Conservation (phyloP, 257 asterid species). For the Euphrasia confusa region DNA sequence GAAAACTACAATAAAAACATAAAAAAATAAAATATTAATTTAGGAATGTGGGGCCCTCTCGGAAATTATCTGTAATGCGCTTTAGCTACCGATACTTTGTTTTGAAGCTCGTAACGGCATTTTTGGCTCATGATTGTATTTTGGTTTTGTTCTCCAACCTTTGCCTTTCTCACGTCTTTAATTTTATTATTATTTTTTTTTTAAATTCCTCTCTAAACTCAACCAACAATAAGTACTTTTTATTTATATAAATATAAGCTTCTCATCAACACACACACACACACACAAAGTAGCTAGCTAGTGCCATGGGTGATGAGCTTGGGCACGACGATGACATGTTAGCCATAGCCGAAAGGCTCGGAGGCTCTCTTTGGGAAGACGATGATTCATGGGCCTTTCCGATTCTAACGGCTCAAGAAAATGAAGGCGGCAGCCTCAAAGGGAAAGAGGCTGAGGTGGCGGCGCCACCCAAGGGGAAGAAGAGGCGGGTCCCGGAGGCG, state of each 20-base stretch:
- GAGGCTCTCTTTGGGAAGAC: conserved; percentile 28
- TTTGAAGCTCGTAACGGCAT: conserved; percentile 50
- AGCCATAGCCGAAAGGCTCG: too few species aligned
- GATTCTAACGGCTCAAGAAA: conserved; percentile 27
- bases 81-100: conserved; percentile 27
- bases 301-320: conserved; percentile 32
- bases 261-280: background rate
- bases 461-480: conserved; percentile 27
- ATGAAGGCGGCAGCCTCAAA: conserved; percentile 10
- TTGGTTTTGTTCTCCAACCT: conserved; percentile 34
- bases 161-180: background rate
- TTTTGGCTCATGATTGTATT: conserved; percentile 51
- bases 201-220: background rate
- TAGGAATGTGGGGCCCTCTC: conserved; percentile 20
- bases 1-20: too few species aligned
- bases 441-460: conserved; percentile 12
- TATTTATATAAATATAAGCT: background rate
- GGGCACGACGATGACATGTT: conserved; percentile 9
- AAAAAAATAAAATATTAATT: too few species aligned
- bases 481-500: conserved; percentile 17
- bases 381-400: conserved; percentile 33
- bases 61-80: conserved; percentile 17
- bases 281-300: background rate
- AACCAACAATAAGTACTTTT: background rate
- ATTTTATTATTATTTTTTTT: background rate